Evolutionary conservation across 805 yeast species (phyloP), one percentile per base, ranked within the genome.

Genomic region (Pichia gijzeniarum): DNA sequence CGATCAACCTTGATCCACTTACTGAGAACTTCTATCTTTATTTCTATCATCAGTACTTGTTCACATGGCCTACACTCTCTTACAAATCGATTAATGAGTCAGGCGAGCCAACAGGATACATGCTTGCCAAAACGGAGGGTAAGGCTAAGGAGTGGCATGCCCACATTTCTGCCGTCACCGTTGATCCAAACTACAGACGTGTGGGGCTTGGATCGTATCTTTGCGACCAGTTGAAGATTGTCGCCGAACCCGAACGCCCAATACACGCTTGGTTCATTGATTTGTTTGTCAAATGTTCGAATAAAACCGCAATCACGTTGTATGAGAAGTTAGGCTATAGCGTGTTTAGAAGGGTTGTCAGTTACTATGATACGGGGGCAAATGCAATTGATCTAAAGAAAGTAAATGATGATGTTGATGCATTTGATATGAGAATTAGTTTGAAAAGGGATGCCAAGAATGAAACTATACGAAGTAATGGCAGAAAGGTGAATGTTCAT

Each of bases 111-210:
- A 70, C 85, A 30, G 91, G 90, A 0, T 84, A 85, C 60, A 82
- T 93, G 95, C 79, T 93, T 79, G 98, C 95, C n/a, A 93, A 93
- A 62, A 82, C 95, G 1, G 99, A 93, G 62, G 99, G 99, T 0
- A 70, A 70, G 32, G 78, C 74, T 5, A 77, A 73, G 39, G 93
- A 89, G 48, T 91, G 97, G 96, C 99, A 93, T 59, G 79, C 95
- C 1, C 99, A 93, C 62, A 89, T 93, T 41, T 88, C 98, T 0
- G 98, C 99, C 0, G 96, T 93, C 3, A 89, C 98, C 0, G 84
- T 93, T 1, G 83, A 84, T 48, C 82, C 86, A 12, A 81, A 79
- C 43, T 91, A 83, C 62, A 68, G 99, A 44, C 69, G 98, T 49
- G 72, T 91, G 14, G 95, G 96, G 1, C 68, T 93, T 34, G 99